These are phyloP conservation scores for Coemansia sp. DNA, from an alignment of 192 early-diverging fungal species.

Conservation along the genomic window DNA sequence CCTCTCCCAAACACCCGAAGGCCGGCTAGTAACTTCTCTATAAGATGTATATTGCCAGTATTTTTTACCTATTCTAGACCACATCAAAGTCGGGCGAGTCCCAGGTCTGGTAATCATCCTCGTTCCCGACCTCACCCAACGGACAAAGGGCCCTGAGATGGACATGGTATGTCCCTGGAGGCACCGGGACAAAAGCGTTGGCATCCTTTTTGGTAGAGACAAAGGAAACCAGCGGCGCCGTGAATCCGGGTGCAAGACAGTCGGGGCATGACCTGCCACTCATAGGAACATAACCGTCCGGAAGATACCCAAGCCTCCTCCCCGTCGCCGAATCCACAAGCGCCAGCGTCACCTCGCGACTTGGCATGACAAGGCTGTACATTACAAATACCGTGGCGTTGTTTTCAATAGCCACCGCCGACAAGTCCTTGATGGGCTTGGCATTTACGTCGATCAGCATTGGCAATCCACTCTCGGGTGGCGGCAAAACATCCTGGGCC, in stretches of 20 bases:
- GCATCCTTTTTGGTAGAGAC: conserved; percentile 16
- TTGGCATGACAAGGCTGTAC: conserved; percentile 20
- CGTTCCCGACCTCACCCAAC: conserved; percentile 24
- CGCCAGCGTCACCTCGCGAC: conserved; percentile 9
- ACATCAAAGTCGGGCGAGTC: conserved; percentile 26
- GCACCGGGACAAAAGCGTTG: not conserved
- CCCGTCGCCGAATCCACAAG: conserved; percentile 11
- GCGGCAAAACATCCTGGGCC: conserved; percentile 13
- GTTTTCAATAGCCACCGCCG: conserved; percentile 3
- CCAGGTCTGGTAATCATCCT: conserved; percentile 40
- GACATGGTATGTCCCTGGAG: conserved; percentile 34
- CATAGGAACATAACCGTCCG: conserved; percentile 17
- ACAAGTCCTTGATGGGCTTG: conserved; percentile 3
- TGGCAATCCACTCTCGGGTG: conserved; percentile 8
- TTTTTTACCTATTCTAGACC: not conserved
- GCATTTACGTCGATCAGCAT: conserved; percentile 4
- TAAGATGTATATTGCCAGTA: not conserved
- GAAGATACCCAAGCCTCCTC: conserved; percentile 19
- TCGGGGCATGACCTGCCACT: conserved; percentile 10
- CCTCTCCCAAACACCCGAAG: conserved; percentile 27
- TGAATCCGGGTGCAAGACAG: not conserved
- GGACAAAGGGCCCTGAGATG: conserved; percentile 28
- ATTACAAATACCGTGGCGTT: not conserved
- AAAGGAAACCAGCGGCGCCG: not conserved
- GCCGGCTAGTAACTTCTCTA: conserved; percentile 8